Conservation (phyloP, 129 eudicot genomes). For the Flaveria ramosissima region DNA sequence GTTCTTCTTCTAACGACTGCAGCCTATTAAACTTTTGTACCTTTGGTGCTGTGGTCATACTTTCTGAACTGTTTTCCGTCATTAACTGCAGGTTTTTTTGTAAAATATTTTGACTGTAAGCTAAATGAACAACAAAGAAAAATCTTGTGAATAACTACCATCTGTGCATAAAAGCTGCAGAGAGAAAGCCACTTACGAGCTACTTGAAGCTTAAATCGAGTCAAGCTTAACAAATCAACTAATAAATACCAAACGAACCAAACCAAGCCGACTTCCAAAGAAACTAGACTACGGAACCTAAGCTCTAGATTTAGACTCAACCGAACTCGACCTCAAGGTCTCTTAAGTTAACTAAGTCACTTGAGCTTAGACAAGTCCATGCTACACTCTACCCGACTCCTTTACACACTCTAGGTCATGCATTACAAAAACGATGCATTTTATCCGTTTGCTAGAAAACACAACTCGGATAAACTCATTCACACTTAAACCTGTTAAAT, state of each 20-base stretch:
- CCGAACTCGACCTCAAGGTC: no score
- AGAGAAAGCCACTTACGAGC: neutral
- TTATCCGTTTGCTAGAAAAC: neutral
- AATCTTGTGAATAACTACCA: neutral
- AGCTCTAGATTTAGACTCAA: neutral
- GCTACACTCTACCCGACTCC: no score
- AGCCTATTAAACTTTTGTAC: slow-evolving; percentile 57
- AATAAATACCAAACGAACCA: neutral
- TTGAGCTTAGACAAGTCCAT: no score
- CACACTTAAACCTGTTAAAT: no score
- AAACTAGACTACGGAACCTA: no score
- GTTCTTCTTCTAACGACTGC: slow-evolving; percentile 63
- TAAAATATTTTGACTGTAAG: neutral
- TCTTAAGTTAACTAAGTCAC: no score
- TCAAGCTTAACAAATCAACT: neutral
- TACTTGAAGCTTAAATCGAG: neutral
- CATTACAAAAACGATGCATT: neutral
- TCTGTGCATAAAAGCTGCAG: neutral
- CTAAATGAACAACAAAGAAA: neutral
- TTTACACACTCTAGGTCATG: no score
- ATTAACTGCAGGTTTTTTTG: slow-evolving; percentile 37
- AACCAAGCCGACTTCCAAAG: no score
- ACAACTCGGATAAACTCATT: neutral
- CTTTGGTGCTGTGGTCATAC: slow-evolving; percentile 55
- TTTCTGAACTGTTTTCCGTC: slow-evolving; percentile 52